Base-by-base conservation (phyloP, 2,329 filamentous ascomycete species). In the Fusarium hostae region DNA sequence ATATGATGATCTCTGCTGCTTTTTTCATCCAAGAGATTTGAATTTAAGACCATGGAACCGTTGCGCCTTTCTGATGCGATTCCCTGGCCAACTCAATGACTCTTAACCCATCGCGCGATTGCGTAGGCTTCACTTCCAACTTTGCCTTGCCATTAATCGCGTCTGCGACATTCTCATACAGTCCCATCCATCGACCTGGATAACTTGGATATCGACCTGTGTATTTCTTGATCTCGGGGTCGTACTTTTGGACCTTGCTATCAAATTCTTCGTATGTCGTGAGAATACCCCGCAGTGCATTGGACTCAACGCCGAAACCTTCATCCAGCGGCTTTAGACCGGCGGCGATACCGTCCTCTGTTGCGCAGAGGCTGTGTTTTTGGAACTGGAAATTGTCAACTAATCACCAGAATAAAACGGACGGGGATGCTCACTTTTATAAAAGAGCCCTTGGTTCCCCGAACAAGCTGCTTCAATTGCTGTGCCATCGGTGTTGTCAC, bases 341-440 rank as follows among this genome's bases (percentile, higher is more conserved):
- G 5, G 65, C 50, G 3, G 50, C 60, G 15, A 73, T 75, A 5
- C 74, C 63, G 13, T 76, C 74, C 20, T 76, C 74, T n/a, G 73
- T 73, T 9, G 82, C 81, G 57, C 81, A 81, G 18, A 78, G 81
- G 5, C 70, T 75, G 39, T 76, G 78, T 34, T 77, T 75, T 54
- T 85, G 89, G 89, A 8, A 88, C 90, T 32, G 89, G 71, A 44
- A 86, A 79, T 8, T 85, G 84, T 41, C 3, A 45, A 7, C 6
- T 2, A 9, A 5, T 5, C 3, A n/a, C 4, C 2, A 1, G 2
- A 3, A 2, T 6, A 37, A 6, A 13, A 12, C 1, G 3, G 3
- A 13, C 6, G 2, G 2, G 5, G 4, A 11, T n/a, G 24, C 43
- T 47, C 1, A 67, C 70, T 43, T 76, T 76, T 35, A 76, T 37